phyloP scores from a whole-genome alignment of 2,329 filamentous ascomycete species.

The Trichoderma simmonsii region DNA sequence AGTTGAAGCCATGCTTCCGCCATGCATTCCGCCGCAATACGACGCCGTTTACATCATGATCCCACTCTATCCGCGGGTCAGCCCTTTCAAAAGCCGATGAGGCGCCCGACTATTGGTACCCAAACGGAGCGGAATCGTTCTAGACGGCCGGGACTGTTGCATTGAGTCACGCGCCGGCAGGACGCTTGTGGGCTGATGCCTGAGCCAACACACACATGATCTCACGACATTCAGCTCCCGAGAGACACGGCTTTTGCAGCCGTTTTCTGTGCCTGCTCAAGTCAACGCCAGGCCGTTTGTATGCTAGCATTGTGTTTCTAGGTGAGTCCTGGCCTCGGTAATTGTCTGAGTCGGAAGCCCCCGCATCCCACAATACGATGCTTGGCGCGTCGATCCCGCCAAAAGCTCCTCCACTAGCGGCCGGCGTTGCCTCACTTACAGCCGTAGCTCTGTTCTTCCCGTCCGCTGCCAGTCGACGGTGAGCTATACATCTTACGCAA shows the following conservation, averaged over 20 bases:
- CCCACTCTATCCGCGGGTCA: neutral
- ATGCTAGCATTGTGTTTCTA: neutral
- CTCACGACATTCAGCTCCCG: neutral
- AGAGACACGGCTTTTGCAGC: neutral
- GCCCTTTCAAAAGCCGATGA: neutral
- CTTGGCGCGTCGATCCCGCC: slow-evolving; percentile 15
- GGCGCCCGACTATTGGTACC: neutral
- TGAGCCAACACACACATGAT: neutral
- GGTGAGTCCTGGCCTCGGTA: neutral
- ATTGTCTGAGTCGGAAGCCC: slow-evolving; percentile 6
- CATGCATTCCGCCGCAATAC: neutral
- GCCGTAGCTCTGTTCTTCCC: neutral
- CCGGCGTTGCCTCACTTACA: neutral
- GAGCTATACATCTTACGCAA: slow-evolving; percentile 2
- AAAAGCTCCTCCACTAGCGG: neutral
- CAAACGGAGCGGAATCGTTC: neutral
- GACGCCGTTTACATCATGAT: neutral
- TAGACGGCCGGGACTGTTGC: neutral
- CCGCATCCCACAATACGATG: slow-evolving; percentile 18
- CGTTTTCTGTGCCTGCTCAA: neutral
- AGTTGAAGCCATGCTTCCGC: neutral
- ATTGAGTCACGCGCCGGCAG: neutral
- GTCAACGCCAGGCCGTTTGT: neutral
- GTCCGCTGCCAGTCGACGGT: neutral
- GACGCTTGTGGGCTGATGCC: neutral